phyloP scores from a whole-genome alignment of 2,329 filamentous ascomycete genomes.

The Ophiocordyceps polyrhachis-furcata region DNA sequence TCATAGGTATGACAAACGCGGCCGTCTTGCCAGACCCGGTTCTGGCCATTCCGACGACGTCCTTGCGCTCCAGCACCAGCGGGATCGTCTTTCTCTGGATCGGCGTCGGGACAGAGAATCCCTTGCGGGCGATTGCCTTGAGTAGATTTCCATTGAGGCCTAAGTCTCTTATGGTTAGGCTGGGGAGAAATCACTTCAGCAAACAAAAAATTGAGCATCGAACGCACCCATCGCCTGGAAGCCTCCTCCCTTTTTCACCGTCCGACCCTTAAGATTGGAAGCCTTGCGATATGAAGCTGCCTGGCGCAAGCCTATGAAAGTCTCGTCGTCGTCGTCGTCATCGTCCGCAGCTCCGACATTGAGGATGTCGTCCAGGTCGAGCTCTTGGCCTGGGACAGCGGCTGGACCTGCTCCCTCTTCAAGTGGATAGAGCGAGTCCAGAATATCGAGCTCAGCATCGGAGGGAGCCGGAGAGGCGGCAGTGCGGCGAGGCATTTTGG shows the following conservation, averaged over 20 bases:
- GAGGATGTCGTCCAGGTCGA: constrained; percentile 43
- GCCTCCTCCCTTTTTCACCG: constrained; percentile 85
- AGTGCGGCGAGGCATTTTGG: constrained; percentile 49
- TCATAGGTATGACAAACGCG: constrained; percentile 96
- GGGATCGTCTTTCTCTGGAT: constrained; percentile 97
- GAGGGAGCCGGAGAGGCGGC: constrained; percentile 64
- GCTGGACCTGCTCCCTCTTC: constrained; percentile 26
- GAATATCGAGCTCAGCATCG: constrained; percentile 84
- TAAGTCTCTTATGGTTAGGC: constrained; percentile 10
- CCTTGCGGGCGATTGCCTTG: constrained; percentile 82
- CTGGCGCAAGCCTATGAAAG: constrained; percentile 79
- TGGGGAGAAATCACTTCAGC: background rate
- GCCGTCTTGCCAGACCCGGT: constrained; percentile 99
- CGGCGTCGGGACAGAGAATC: constrained; percentile 87
- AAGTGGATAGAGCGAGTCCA: constrained; percentile 53
- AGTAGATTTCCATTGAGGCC: constrained; percentile 65
- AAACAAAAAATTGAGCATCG: background rate
- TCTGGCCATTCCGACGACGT: constrained; percentile 97
- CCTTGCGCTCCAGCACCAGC: constrained; percentile 69
- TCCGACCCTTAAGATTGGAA: constrained; percentile 63
- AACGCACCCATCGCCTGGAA: constrained; percentile 78
- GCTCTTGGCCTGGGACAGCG: constrained; percentile 21
- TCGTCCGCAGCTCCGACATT: constrained; percentile 30
- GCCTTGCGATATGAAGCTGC: constrained; percentile 75
- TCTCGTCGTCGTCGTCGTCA: constrained; percentile 47